A percentile compares a stretch with the other conserved stretches of the same genome.
phyloP scores from a whole-genome alignment of 805 yeast species.

The Ogataea trehaloabstinens region DNA sequence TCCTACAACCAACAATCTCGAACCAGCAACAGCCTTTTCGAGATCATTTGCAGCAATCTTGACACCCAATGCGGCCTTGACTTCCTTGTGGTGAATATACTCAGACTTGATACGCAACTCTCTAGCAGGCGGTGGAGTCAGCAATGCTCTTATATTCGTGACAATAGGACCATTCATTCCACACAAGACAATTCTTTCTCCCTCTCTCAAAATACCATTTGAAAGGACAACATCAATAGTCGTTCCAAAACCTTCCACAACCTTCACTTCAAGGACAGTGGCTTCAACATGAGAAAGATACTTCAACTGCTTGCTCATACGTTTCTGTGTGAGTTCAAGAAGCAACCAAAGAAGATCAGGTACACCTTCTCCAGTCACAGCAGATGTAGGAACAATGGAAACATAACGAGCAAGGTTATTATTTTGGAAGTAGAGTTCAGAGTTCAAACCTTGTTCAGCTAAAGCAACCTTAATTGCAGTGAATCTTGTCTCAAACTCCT shows the following conservation, averaged over 20 bases:
- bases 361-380: conserved; percentile 99
- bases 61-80: conserved; percentile 98
- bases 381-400: conserved; percentile 97
- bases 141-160: conserved; percentile 89
- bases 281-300: conserved; percentile 93
- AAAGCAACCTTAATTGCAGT: conserved; percentile 83
- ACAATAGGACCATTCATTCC: conserved; percentile 99
- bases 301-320: conserved; percentile 98
- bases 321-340: conserved; percentile 92
- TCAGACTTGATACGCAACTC: conserved; percentile 97
- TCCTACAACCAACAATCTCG: conserved; percentile 90
- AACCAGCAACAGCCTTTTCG: conserved; percentile 99
- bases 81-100: conserved; percentile 94
- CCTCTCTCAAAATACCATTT: conserved; percentile 93
- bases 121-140: conserved; percentile 97
- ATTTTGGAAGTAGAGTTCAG: conserved; percentile 94
- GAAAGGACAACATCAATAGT: conserved; percentile 97
- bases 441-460: conserved; percentile 97
- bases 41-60: conserved; percentile 97
- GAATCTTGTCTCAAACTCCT: conserved; percentile 87
- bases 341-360: conserved; percentile 96
- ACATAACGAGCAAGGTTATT: conserved; percentile 91
- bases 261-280: conserved; percentile 95
- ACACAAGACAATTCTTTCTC: conserved; percentile 92
- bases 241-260: conserved; percentile 97